Base-by-base conservation (phyloP, 2,329 filamentous ascomycete genomes). In the Gaeumannomyces sp. region DNA sequence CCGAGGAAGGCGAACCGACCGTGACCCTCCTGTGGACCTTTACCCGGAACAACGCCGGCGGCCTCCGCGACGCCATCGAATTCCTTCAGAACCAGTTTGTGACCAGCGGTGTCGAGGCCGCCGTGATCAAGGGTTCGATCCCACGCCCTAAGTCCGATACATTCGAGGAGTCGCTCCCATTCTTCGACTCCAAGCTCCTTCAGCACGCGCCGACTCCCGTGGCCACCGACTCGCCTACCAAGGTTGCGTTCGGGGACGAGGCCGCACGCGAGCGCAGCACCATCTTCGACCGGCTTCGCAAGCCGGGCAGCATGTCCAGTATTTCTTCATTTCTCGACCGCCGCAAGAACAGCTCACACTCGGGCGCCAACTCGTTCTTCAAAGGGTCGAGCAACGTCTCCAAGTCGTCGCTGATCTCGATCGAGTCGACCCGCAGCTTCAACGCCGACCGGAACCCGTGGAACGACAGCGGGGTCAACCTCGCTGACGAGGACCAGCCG, bases 71-170 rank as follows among this genome's bases (percentile, higher is more conserved):
- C 77, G 95, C 95, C 61, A 95, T 98, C 71, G 95, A 99, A 71
- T 97, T 96, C 75, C 81, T 99, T 70, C 90, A 95, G 71, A 88
- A 91, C 59, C 88, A 93, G 67, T 86, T 98, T 67, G 91, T 96
- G 33, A 89, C 91, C 59, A 90, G 93, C 60, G 91, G 91, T n/a
- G 86, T 97, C n/a, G 92, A 98, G 71, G 85, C 89, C 13, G 91
- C 85, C 65, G 89, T 93, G 58, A 88, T 98, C 72, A 96, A 96
- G 76, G 95, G 95, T 63, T 89, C 92, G n/a, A 95, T 98, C 69
- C 93, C 94, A 27, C 90, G 95, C n/a, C 95, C 95, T 68, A 97
- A 98, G 80, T 98, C 95, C 1, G 95, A 99, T 76, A 97, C 95
- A 0, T 99, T 99, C 69, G 95, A 99, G 75, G 94, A 99, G 71